Evolutionary conservation across 176 grass and related monocot species (phyloP).

Genomic region (Hyparrhenia diplandra): DNA sequence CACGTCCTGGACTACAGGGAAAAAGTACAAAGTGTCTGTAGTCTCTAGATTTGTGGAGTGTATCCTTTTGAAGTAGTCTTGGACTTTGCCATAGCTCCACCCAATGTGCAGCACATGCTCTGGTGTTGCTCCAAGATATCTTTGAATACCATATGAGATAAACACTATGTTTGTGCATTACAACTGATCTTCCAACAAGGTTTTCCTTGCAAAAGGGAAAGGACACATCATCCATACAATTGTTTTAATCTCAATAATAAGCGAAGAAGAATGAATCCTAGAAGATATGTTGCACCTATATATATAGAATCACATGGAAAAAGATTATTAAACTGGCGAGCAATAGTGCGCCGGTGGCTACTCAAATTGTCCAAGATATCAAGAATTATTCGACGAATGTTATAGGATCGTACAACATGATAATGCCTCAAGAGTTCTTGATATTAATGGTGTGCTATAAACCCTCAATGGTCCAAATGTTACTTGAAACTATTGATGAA

Average conservation of each 20-base stretch:
- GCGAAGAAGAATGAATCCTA: neutral
- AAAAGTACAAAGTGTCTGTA: constrained; percentile 15
- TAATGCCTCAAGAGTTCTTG: neutral
- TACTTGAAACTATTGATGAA: constrained; percentile 1
- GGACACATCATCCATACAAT: neutral
- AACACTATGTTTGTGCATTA: constrained; percentile 14
- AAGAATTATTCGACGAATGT: neutral
- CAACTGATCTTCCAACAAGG: constrained; percentile 15
- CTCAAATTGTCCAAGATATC: neutral
- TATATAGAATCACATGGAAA: neutral
- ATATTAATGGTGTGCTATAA: neutral
- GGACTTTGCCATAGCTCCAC: constrained; percentile 39
- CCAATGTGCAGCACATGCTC: constrained; percentile 42
- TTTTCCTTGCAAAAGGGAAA: neutral
- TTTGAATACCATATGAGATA: constrained; percentile 33
- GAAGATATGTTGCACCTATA: neutral
- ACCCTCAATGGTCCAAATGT: neutral
- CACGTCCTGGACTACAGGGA: constrained; percentile 5
- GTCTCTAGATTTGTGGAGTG: constrained; percentile 32
- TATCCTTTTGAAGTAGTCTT: constrained; percentile 22
- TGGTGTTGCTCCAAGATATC: constrained; percentile 27
- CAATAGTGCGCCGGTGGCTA: neutral
- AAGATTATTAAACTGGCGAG: neutral
- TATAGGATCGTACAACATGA: neutral
- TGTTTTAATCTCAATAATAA: neutral